phyloP scores from a whole-genome alignment of 805 yeast genomes.

The Pichia deserticola region DNA sequence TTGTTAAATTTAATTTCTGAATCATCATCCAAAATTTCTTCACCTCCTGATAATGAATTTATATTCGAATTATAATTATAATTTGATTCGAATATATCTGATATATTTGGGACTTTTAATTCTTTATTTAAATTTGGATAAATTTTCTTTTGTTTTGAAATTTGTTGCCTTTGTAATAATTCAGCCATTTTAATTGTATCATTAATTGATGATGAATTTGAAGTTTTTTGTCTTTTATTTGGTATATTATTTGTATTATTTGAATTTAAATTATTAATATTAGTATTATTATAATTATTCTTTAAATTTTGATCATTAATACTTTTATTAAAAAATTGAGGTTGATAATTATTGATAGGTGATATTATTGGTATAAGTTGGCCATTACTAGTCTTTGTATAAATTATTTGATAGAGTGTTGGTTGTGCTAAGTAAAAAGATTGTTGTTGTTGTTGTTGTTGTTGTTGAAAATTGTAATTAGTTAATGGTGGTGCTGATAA shows the following conservation, averaged over 20 bases:
- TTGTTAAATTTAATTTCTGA: not conserved
- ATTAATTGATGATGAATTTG: not conserved
- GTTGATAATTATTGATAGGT: too few relatives aligned
- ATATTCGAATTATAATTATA: not conserved
- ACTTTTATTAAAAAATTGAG: too few relatives aligned
- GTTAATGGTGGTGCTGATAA: not conserved
- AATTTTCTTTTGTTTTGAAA: conserved; percentile 1
- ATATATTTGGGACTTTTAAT: conserved; percentile 1
- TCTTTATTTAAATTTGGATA: conserved; percentile 1
- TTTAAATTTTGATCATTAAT: too few relatives aligned
- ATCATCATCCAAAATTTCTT: not conserved
- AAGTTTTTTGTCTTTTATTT: conserved; percentile 1
- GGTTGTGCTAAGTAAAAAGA: too few relatives aligned
- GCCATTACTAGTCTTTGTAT: too few relatives aligned
- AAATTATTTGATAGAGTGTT: too few relatives aligned
- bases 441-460: not conserved
- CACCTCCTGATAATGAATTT: not conserved
- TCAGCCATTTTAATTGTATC: not conserved
- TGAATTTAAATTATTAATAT: not conserved
- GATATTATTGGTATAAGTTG: too few relatives aligned
- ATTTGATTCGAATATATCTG: conserved; percentile 5
- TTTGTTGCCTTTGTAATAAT: conserved; percentile 1
- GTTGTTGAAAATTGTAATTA: not conserved
- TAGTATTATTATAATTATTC: not conserved
- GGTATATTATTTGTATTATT: not conserved